Conservation (phyloP, 345 rosid species). For the Salix brachista region DNA sequence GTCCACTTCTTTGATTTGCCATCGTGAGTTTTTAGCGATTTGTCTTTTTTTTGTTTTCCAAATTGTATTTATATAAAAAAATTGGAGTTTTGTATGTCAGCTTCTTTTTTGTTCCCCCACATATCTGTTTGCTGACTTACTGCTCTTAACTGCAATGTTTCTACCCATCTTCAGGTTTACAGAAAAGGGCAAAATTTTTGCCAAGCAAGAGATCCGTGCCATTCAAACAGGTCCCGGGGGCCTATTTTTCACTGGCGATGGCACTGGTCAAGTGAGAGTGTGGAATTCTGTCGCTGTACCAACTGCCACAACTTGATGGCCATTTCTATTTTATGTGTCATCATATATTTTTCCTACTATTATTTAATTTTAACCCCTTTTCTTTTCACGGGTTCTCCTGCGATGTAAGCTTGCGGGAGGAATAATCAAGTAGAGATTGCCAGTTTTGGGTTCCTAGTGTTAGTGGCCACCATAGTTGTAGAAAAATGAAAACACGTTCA, state of each 20-base stretch:
- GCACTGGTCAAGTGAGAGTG: conserved; percentile 86
- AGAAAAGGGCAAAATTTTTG: conserved; percentile 84
- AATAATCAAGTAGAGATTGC: conserved; percentile 2
- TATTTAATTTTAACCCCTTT: not conserved
- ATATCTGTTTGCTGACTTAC: not conserved
- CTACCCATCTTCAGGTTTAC: conserved; percentile 46
- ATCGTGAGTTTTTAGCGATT: conserved; percentile 56
- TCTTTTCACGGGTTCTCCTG: not conserved
- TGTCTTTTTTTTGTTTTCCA: not conserved
- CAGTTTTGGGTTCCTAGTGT: conserved; percentile 14
- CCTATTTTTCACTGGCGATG: conserved; percentile 90
- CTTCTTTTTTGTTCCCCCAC: not conserved
- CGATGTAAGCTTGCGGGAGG: conserved; percentile 5
- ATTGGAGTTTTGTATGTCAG: not conserved
- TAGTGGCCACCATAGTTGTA: conserved; percentile 8
- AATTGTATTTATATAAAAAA: not conserved
- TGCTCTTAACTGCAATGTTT: not conserved
- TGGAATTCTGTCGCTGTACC: conserved; percentile 69
- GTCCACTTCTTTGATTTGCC: conserved; percentile 75
- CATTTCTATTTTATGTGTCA: conserved; percentile 15
- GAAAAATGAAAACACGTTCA: not conserved
- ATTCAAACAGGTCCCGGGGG: conserved; percentile 79
- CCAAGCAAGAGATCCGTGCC: conserved; percentile 77
- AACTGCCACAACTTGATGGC: conserved; percentile 22
- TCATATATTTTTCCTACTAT: not conserved